Base-by-base conservation (phyloP, 768 basidiomycete species). In the Rhizopogon vesiculosus region DNA sequence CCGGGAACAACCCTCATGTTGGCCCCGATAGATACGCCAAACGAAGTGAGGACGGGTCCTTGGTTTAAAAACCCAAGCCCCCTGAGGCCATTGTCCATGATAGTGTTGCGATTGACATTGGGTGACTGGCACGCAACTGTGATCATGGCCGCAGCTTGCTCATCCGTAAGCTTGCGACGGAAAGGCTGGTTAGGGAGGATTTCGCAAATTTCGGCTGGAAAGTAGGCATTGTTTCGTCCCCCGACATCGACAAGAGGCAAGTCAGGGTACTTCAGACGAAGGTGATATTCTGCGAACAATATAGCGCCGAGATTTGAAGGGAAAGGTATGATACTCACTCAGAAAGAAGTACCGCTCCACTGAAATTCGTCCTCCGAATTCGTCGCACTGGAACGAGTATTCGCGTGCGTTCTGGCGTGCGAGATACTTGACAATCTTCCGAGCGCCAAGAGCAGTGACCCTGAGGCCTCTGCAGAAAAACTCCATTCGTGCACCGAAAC, bases 381-480 rank as follows among this genome's bases (percentile, higher is more conserved):
- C 78, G 3, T 73, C 68, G 7, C 75, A 69, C 8, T 68, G 62
- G 58, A 82, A 83, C 12, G 53, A 64, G 56, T 78, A 69, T 35
- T 76, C 64, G 40, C 45, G 70, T 15, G 82, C 74, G 9, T 38
- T 77, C 19, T 69, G 45, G 19, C 74, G 72, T 13, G 75, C 73
- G 13, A 88, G 65, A 2, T 68, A 67, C 66, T 86, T 86, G 56
- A 93, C 77, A 0, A 84, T 83, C 71, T 90, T 92, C 64, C 74
- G 82, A 63, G 89, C 85, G n/a, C 83, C 82, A 13, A 93, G 75
- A 68, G 68, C 77, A 1, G 89, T 82, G 45, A 93, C 72, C 40
- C 91, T 75, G 3, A 91, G 77, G 8, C 86, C 79, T 56, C 76
- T 82, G 42, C 81, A 85, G 59, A 90, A 92, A 0, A 70, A 79